A percentile compares a stretch with the other conserved stretches of the same genome.
phyloP scores from a whole-genome alignment of 2,329 filamentous ascomycete species.

The Ophiocordyceps australis region DNA sequence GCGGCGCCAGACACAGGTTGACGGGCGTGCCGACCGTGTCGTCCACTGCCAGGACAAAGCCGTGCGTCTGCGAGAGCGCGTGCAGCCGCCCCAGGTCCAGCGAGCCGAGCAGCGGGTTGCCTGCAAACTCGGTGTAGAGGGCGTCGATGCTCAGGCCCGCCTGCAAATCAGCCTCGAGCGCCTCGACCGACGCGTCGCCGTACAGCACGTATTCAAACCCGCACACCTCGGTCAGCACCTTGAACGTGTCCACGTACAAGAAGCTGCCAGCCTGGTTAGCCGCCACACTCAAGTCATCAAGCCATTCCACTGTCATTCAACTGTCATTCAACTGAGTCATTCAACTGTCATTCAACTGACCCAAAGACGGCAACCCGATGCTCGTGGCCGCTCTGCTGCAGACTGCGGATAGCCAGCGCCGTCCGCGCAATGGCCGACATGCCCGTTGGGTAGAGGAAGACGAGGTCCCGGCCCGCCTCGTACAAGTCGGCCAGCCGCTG shows the following conservation, averaged over 20 bases:
- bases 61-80: constrained; percentile 13
- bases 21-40: constrained; percentile 25
- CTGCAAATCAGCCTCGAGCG: constrained; percentile 18
- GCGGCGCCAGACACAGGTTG: constrained; percentile 24
- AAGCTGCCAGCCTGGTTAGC: constrained; percentile 7
- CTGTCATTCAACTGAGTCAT: too few relatives aligned
- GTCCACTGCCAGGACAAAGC: constrained; percentile 22
- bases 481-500: constrained; percentile 6
- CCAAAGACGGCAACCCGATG: constrained; percentile 10
- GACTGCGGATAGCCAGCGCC: constrained; percentile 3
- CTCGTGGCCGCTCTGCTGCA: not conserved
- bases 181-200: constrained; percentile 16
- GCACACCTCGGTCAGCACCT: constrained; percentile 9
- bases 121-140: constrained; percentile 25
- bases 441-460: constrained; percentile 29
- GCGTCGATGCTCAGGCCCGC: constrained; percentile 20
- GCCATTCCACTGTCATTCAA: too few relatives aligned
- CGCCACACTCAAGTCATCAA: too few relatives aligned
- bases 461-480: constrained; percentile 11
- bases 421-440: constrained; percentile 27
- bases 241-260: constrained; percentile 12
- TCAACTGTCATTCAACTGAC: constrained; percentile 4
- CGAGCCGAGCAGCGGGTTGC: constrained; percentile 12
- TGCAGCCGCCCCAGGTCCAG: constrained; percentile 10
- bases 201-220: constrained; percentile 21